Percentiles rank a stretch among this genome's conserved stretches.
phyloP scores from a whole-genome alignment of 2,329 filamentous ascomycete genomes.

The Aspergillus novofumigatus region DNA sequence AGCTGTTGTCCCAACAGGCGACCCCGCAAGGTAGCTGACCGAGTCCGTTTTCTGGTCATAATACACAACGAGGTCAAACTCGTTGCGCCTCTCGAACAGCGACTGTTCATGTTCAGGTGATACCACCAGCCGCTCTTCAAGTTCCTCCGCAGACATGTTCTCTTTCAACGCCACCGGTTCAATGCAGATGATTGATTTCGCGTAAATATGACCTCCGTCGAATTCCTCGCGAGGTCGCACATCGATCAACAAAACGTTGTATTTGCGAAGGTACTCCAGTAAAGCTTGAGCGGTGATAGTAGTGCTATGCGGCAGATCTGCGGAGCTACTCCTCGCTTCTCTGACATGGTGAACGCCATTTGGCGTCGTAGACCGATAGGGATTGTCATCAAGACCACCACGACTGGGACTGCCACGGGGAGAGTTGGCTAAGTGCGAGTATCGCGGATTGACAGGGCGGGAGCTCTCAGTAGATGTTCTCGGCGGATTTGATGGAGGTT shows the following conservation, averaged over 20 bases:
- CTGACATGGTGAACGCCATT: constrained; percentile 37
- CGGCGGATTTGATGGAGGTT: constrained; percentile 35
- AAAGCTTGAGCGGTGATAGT: constrained; percentile 68
- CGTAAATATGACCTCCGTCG: constrained; percentile 84
- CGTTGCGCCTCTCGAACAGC: constrained; percentile 67
- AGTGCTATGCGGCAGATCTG: constrained; percentile 51
- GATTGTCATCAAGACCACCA: constrained; percentile 35
- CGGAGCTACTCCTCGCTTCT: constrained; percentile 40
- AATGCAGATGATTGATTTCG: constrained; percentile 79
- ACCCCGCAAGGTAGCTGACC: constrained; percentile 52
- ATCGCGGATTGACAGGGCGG: constrained; percentile 35
- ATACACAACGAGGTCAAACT: constrained; percentile 84
- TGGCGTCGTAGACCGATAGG: constrained; percentile 43
- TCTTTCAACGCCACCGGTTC: constrained; percentile 74
- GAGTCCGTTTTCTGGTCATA: constrained; percentile 71
- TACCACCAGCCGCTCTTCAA: constrained; percentile 49
- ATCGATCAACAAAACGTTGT: constrained; percentile 75
- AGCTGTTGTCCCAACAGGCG: constrained; percentile 42
- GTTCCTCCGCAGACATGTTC: constrained; percentile 60
- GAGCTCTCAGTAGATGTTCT: constrained; percentile 40
- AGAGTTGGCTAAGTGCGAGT: constrained; percentile 32
- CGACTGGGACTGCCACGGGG: constrained; percentile 33
- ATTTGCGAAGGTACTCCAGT: constrained; percentile 63
- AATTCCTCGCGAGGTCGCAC: constrained; percentile 75
- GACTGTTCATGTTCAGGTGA: constrained; percentile 59